phyloP scores from a whole-genome alignment of 257 asterid genomes.

The Solanum sitiens region DNA sequence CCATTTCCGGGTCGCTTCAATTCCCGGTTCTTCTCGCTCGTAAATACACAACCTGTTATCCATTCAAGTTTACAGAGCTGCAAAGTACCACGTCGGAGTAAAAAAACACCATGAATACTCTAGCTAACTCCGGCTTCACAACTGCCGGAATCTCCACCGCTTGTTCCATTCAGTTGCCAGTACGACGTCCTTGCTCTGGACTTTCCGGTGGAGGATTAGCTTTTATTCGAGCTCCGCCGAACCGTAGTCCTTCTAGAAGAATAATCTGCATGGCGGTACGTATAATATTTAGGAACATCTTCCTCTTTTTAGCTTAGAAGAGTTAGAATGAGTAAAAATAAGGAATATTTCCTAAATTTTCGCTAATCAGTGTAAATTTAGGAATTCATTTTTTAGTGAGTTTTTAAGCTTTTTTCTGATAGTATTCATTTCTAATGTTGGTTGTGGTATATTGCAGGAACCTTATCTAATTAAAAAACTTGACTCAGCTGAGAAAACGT shows the following conservation, averaged over 20 bases:
- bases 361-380: neutral
- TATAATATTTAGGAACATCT: neutral
- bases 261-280: slow-evolving; percentile 83
- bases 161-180: slow-evolving; percentile 27
- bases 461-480: slow-evolving; percentile 75
- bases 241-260: slow-evolving; percentile 24
- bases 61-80: neutral
- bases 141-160: slow-evolving; percentile 33
- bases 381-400: neutral
- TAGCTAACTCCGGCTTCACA: slow-evolving; percentile 42
- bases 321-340: neutral
- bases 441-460: slow-evolving; percentile 47
- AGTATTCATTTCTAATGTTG: neutral
- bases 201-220: neutral
- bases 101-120: slow-evolving; percentile 35
- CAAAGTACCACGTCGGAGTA: neutral
- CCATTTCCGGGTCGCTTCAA: neutral
- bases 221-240: slow-evolving; percentile 18
- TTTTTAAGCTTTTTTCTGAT: neutral
- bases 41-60: neutral
- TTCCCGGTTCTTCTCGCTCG: neutral
- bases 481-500: slow-evolving; percentile 94
- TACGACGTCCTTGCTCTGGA: slow-evolving; percentile 5
- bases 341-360: neutral
- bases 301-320: neutral